Evolutionary conservation across 768 basidiomycete species (phyloP), one percentile per base, ranked within the genome.

Genomic region (Mycena chlorophos): DNA sequence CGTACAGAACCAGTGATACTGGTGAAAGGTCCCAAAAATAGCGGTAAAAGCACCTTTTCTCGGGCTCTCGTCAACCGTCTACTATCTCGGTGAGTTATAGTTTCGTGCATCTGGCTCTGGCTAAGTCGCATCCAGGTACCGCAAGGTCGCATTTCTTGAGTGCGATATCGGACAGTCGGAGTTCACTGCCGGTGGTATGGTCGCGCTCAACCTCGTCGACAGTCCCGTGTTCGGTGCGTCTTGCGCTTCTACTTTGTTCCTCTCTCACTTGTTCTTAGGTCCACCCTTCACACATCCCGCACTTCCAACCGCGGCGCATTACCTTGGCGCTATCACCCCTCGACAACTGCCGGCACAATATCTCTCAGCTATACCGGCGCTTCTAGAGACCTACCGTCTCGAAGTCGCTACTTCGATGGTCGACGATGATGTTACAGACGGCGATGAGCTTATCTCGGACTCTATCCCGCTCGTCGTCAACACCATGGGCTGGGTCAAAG

Each of bases 401-500:
- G 89, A 94, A 43, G 66, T 95, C 4, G 86, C 86, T 59, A 78
- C 75, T 49, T n/a, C n/a, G n/a, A 73, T 79, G 1, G 62, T 67
- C 1, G 51, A 69, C 4, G 60, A 62, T 19, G 58, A 55, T 13
- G 58, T 68, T 22, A 55, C 59, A 16, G 66, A 68, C 5, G 67
- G 69, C 3, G 69, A 71, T 4, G 56, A 69, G 1, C 76, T 81
- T 38, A 78, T 88, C 22, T 63, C 67, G 5, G 84, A 88, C 47
- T 57, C 72, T 25, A 82, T 94, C 4, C 96, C 96, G 0, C 81
- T 98, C 17, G 83, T 98, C 16, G 82, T 98, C 50, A 99, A 98
- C 68, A 98, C 91, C 0, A 95, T 96, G 85, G 96, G 96, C 2
- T 99, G 96, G 96, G 82, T 82, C 4, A 98, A 95, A 68, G 96